Base-by-base conservation (phyloP, 2,329 filamentous ascomycete species). In the Epichloe brachyelytri region DNA sequence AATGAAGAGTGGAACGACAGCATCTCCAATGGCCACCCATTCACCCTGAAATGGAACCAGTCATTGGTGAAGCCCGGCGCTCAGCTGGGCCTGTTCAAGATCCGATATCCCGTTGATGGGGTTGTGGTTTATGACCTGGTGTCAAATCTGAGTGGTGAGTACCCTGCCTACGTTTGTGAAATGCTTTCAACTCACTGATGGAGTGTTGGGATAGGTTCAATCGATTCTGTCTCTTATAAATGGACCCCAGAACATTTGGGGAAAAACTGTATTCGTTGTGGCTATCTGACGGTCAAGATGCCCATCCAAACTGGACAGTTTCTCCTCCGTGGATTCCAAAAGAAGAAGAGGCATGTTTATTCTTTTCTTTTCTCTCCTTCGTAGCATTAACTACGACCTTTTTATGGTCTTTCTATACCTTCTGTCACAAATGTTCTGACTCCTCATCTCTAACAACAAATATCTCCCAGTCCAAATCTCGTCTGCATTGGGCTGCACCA, bases 1-100 rank as follows among this genome's bases (percentile, higher is more conserved):
- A 67, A 66, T 50, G 57, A 62, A 34, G 57, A 61, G 17, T 67
- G 64, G 63, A 67, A 67, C 56, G 60, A 61, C 15, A 67, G 59
- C 51, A 65, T 66, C 11, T 57, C 60, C 30, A 65, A 65, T 44
- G 62, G 58, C n/a, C 52, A 59, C 33, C 52, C 52, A 2, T 63
- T 64, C 49, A 60, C 54, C 3, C 53, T 66, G 43, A 50, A 51
- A 30, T 67, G 64, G 64, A 65, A 67, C 53, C 56, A 61, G 44
- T 60, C 59, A 3, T 46, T 65, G 12, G 53, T 53, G 17, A 54
- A 53, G 17, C 47, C 47, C 4, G 51, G 51, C 20, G 56, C 57
- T 26, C 47, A 58, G n/a, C 58, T 67, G 45, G 60, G 59, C 3
- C 54, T 67, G 5, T 65, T 63, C 56, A 59, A 56, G 44, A 53